phyloP scores from a whole-genome alignment of 805 yeast species.

The Lipomyces anomalus region DNA sequence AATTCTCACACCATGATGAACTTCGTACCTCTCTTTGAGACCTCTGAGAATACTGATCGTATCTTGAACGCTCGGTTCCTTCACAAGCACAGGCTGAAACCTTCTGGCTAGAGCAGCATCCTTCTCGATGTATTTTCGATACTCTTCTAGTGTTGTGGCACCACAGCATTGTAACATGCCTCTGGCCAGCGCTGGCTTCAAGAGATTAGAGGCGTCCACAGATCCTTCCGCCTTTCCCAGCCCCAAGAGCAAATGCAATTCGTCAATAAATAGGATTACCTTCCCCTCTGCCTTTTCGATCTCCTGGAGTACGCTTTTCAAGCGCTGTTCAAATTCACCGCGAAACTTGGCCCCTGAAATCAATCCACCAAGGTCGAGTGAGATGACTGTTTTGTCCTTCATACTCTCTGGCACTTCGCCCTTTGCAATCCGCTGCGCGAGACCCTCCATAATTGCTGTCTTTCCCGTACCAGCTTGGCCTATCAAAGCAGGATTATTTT shows the following conservation, averaged over 20 bases:
- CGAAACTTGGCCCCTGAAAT: slow-evolving; percentile 94
- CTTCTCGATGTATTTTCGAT: slow-evolving; percentile 85
- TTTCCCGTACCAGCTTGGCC: slow-evolving; percentile 99
- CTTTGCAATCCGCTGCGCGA: slow-evolving; percentile 85
- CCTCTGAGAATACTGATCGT: slow-evolving; percentile 91
- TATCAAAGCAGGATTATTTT: slow-evolving; percentile 89
- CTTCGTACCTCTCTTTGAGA: slow-evolving; percentile 87
- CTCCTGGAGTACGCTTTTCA: slow-evolving; percentile 75
- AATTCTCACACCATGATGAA: slow-evolving; percentile 94
- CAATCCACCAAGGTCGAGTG: slow-evolving; percentile 81
- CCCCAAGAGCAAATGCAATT: slow-evolving; percentile 81
- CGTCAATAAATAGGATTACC: slow-evolving; percentile 82
- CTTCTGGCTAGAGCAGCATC: slow-evolving; percentile 94
- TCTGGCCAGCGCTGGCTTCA: slow-evolving; percentile 90
- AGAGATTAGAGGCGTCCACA: slow-evolving; percentile 87
- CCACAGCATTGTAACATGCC: slow-evolving; percentile 92
- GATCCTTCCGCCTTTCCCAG: slow-evolving; percentile 92
- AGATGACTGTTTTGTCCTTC: slow-evolving; percentile 75
- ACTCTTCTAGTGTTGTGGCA: slow-evolving; percentile 93
- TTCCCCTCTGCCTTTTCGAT: slow-evolving; percentile 72
- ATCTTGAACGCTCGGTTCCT: slow-evolving; percentile 86
- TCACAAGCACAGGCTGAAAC: slow-evolving; percentile 79
- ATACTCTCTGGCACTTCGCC: slow-evolving; percentile 94
- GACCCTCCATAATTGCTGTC: slow-evolving; percentile 93
- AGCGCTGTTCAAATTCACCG: slow-evolving; percentile 92